phyloP scores from a whole-genome alignment of 2,329 filamentous ascomycete species.

The Blumeria hordei region DNA sequence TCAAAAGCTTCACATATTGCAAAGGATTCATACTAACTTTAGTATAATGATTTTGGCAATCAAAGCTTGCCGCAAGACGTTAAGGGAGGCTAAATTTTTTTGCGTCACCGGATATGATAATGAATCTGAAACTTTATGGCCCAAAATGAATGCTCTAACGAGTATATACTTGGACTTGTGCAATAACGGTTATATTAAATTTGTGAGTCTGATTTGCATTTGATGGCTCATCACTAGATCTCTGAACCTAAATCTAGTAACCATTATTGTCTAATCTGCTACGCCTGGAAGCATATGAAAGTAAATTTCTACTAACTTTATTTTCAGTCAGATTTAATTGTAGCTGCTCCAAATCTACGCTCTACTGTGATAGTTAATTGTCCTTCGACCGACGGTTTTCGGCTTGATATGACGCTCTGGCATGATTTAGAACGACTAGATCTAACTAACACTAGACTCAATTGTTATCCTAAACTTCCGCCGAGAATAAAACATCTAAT shows the following conservation, averaged over 20 bases:
- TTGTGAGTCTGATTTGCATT: conserved; percentile 6
- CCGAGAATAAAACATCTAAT: not conserved
- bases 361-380: conserved; percentile 6
- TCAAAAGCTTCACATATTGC: conserved; percentile 5
- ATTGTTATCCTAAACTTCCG: not conserved
- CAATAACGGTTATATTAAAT: conserved; percentile 3
- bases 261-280: conserved; percentile 1
- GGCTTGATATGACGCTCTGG: not conserved
- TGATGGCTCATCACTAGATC: not conserved
- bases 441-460: not conserved
- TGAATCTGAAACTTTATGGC: conserved; percentile 3
- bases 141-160: conserved; percentile 7
- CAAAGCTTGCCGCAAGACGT: conserved; percentile 4
- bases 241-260: not conserved
- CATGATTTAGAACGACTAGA: not conserved
- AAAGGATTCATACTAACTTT: conserved; percentile 5
- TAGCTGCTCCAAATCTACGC: conserved; percentile 6
- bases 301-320: too few species aligned
- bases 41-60: conserved; percentile 4
- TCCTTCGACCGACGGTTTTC: conserved; percentile 1
- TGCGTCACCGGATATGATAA: conserved; percentile 1
- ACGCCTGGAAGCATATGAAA: too few species aligned
- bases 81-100: conserved; percentile 7
- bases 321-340: conserved; percentile 7
- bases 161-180: conserved; percentile 3